Base-by-base conservation (phyloP, 2,329 filamentous ascomycete genomes). In the Monosporascus sp. region DNA sequence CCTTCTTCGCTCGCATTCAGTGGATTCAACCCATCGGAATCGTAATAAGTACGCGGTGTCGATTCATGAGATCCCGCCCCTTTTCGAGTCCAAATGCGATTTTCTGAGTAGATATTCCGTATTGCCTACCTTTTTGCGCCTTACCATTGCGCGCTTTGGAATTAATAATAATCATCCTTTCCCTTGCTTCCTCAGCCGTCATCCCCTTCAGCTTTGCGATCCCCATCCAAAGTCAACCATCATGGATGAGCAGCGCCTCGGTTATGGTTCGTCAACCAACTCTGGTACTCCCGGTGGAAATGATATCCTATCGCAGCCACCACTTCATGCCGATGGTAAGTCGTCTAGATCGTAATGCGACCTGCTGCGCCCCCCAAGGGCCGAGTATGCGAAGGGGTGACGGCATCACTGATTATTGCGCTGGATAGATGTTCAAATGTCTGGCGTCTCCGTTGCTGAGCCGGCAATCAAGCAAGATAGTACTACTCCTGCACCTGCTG, bases 401-500 rank as follows among this genome's bases (percentile, higher is more conserved):
- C n/a, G 7, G 22, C 40, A 43, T 43, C 40, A 43, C 40, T 43
- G 22, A 43, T 61, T 41, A 63, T 34, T 62, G 61, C 62, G 61
- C 64, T 58, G 46, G 22, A 40, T 61, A 84, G 86, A 90, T 73
- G 72, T 86, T 44, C 78, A 83, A 57, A 88, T 88, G 84, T 76
- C 76, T 26, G 83, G 85, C 60, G 72, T 71, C 37, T 63, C 71
- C 24, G 63, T 71, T 41, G 63, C 69, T 52, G 80, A 83, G 41
- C 71, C 76, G 48, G 71, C 71, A 37, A 78, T 83, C 52, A 85
- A 85, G 70, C 82, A 84, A 67, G 84, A 86, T 60, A 83, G 76
- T 63, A 76, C 79, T 40, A 82, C 83, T 34, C 77, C 80, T 50
- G 82, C 80, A 20, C 78, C 83, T 56, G 77, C 76, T 58, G 75